Percentiles rank a stretch among this genome's conserved stretches.
Evolutionary conservation across 2,329 filamentous ascomycete genomes (phyloP).

Genomic region (Daldinia eschscholtzii): DNA sequence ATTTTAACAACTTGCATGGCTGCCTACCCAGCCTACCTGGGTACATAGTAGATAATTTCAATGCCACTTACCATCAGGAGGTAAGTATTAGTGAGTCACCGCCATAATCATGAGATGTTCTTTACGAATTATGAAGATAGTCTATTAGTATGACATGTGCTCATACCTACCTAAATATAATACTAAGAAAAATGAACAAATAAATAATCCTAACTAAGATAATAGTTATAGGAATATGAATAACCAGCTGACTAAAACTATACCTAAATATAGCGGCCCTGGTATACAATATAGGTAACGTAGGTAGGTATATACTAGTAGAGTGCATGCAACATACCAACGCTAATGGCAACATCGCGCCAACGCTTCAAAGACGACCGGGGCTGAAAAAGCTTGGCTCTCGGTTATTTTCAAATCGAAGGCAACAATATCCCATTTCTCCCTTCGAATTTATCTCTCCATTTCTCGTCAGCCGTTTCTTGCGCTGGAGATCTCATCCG

Average conservation of each 20-base stretch:
- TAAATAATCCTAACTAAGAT: neutral
- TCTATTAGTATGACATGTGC: neutral
- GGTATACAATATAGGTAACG: neutral
- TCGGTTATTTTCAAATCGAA: slow-evolving; percentile 33
- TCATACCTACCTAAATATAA: neutral
- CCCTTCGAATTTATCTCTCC: slow-evolving; percentile 20
- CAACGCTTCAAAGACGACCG: slow-evolving; percentile 22
- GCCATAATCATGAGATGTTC: neutral
- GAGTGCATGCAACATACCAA: slow-evolving; percentile 10
- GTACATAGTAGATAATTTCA: neutral
- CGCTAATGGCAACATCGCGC: slow-evolving; percentile 26
- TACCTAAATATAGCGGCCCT: neutral
- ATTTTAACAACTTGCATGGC: neutral
- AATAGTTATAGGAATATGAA: neutral
- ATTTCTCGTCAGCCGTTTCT: slow-evolving; percentile 29
- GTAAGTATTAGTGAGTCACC: neutral
- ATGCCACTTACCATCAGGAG: neutral
- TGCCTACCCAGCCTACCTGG: neutral
- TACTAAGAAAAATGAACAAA: neutral
- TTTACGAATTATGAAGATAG: slow-evolving; percentile 2
- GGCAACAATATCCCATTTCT: slow-evolving; percentile 7
- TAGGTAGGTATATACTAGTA: neutral
- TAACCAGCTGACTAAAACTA: neutral
- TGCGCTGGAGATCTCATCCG: slow-evolving; percentile 24
- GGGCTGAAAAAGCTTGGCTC: slow-evolving; percentile 37